Conservation (phyloP, 768 basidiomycete genomes). For the Mycena amicta region DNA sequence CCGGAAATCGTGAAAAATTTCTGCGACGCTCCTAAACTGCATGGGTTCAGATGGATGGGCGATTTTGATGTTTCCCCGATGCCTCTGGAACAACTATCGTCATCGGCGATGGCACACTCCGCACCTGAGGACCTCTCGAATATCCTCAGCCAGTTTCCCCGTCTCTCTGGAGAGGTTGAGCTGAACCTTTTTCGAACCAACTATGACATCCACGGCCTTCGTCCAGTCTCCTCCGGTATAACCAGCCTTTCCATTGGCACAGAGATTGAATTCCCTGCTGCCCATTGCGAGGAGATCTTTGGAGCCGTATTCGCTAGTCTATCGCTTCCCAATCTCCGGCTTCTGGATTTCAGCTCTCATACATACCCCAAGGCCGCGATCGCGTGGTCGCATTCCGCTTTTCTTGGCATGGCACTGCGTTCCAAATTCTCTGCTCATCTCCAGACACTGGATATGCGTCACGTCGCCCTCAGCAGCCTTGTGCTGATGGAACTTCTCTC, state of each 20-base stretch:
- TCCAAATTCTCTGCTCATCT: background rate
- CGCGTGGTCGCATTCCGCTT: background rate
- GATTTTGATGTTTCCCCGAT: no score
- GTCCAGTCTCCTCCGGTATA: background rate
- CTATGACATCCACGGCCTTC: no score
- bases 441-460: background rate
- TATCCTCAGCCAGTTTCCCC: no score
- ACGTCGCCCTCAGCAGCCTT: background rate
- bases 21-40: no score
- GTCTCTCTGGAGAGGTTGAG: no score
- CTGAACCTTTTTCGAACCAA: no score
- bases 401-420: background rate
- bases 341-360: background rate
- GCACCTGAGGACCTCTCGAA: no score
- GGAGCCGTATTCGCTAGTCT: background rate
- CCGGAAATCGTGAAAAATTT: no score
- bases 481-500: background rate
- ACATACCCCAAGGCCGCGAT: background rate
- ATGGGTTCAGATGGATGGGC: no score
- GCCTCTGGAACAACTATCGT: no score
- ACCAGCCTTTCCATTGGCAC: background rate
- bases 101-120: no score
- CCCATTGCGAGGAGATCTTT: background rate
- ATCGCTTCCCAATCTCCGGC: background rate
- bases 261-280: background rate